A percentile compares a stretch with the other conserved stretches of the same genome.
Evolutionary conservation across 495 filamentous ascomycete species (phyloP).

Genomic region (Penicillium angulare): DNA sequence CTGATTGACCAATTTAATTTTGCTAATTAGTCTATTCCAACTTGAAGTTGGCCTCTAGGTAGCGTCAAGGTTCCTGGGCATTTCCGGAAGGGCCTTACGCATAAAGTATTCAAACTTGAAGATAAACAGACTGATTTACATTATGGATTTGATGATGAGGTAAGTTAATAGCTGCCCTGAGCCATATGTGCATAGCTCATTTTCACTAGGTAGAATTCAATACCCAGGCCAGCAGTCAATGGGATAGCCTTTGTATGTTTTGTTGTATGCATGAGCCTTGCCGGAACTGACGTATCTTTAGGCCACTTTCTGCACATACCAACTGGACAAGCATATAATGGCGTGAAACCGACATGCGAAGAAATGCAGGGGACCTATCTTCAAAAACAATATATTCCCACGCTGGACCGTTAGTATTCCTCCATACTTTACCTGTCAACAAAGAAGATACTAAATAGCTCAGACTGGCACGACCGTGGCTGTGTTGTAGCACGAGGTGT

Average conservation of each 20-base stretch:
- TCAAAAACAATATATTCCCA: conserved; percentile 8
- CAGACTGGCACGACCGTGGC: conserved; percentile 36
- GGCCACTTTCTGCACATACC: conserved; percentile 41
- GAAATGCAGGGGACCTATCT: conserved; percentile 31
- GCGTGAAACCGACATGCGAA: conserved; percentile 34
- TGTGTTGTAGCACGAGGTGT: conserved; percentile 46
- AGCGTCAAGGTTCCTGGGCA: conserved; percentile 48
- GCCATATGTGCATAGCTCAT: no score
- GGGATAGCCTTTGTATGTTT: conserved; percentile 37
- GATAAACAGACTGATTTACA: conserved; percentile 20
- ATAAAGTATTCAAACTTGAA: conserved; percentile 48
- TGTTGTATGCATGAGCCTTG: background rate
- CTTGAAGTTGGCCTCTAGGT: conserved; percentile 43
- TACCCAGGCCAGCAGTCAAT: conserved; percentile 46
- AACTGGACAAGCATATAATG: conserved; percentile 55
- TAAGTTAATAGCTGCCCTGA: no score
- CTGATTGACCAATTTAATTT: no score
- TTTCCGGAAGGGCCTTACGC: conserved; percentile 50
- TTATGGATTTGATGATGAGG: conserved; percentile 43
- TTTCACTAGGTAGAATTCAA: conserved; percentile 44
- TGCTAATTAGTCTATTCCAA: no score
- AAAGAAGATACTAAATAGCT: background rate
- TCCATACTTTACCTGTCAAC: background rate
- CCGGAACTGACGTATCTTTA: background rate
- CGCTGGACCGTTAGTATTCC: conserved; percentile 21